Evolutionary conservation across 257 asterid genomes (phyloP).

Genomic region (Fraxinus americana): DNA sequence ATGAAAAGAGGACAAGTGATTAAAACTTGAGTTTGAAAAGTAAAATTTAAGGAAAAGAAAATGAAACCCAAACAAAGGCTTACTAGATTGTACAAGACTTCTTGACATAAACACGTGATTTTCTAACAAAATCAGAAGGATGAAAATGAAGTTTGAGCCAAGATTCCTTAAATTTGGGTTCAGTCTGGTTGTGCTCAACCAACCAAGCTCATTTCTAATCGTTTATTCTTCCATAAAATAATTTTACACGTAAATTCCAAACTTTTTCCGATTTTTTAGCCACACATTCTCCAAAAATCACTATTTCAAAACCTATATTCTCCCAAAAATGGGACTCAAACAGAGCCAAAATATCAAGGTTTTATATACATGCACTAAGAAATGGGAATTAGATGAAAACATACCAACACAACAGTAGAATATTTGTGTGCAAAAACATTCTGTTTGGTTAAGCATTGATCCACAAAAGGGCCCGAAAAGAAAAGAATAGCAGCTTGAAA

Average conservation of each 20-base stretch:
- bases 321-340: too few relatives aligned
- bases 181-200: neutral
- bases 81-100: too few relatives aligned
- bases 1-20: too few relatives aligned
- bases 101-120: too few relatives aligned
- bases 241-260: too few relatives aligned
- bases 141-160: neutral
- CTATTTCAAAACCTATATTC: too few relatives aligned
- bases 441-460: slow-evolving; percentile 67
- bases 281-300: too few relatives aligned
- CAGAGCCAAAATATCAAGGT: neutral
- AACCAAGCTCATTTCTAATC: neutral
- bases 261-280: too few relatives aligned
- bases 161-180: neutral
- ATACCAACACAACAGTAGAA: slow-evolving; percentile 68
- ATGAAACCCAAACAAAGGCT: too few relatives aligned
- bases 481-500: slow-evolving; percentile 84
- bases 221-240: too few relatives aligned
- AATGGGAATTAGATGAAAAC: neutral
- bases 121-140: neutral
- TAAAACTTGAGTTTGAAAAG: too few relatives aligned
- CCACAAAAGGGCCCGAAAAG: slow-evolving; percentile 73
- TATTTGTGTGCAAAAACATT: slow-evolving; percentile 74
- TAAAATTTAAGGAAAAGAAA: too few relatives aligned
- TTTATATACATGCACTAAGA: neutral